Base-by-base conservation (phyloP, 495 filamentous ascomycete genomes). In the Penicillium arizonense region DNA sequence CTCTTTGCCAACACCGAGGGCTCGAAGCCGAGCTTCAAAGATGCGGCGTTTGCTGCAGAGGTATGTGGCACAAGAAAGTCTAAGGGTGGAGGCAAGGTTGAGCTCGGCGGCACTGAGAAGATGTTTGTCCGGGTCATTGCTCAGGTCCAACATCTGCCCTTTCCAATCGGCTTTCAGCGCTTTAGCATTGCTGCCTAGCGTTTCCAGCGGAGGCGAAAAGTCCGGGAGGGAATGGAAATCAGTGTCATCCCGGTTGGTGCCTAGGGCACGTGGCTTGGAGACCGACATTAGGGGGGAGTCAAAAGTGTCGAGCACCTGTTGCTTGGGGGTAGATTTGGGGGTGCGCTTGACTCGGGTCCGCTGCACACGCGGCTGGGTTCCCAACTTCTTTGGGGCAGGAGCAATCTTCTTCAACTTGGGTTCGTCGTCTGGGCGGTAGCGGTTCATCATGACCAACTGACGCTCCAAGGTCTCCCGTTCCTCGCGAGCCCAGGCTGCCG, bases 31-130 rank as follows among this genome's bases (percentile, higher is more conserved):
- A 47, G 83, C 83, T 30, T 87, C 74, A 63, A 98, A 97, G 69
- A 98, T 96, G 32, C 91, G 84, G 57, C 94, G 85, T 80, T 98
- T 98, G 76, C 88, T 94, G 61, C 89, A 93, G 23, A 98, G 80
- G 62, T 98, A 98, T 37, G 89, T 92, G 24, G 90, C 91, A 63
- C 88, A 92, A 56, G 88, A 87, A 32, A 98, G 82, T 46, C 94
- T 84, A 18, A 98, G 82, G 20, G 83, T 87, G 36, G 87, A 82
- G 30, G 91, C 92, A 30, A 96, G 79, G 39, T 78, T 75, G 50
- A 94, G 56, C 72, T 98, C 94, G 41, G 88, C 86, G 5, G 85
- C 78, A 66, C 92, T 89, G 43, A 97, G 85, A 38, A 92, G 76
- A 51, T 87, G 67, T 32, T 80, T 77, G 67, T 96, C 82, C 40